phyloP scores from a whole-genome alignment of 2,329 filamentous ascomycete species.

The Botrytis medusae region DNA sequence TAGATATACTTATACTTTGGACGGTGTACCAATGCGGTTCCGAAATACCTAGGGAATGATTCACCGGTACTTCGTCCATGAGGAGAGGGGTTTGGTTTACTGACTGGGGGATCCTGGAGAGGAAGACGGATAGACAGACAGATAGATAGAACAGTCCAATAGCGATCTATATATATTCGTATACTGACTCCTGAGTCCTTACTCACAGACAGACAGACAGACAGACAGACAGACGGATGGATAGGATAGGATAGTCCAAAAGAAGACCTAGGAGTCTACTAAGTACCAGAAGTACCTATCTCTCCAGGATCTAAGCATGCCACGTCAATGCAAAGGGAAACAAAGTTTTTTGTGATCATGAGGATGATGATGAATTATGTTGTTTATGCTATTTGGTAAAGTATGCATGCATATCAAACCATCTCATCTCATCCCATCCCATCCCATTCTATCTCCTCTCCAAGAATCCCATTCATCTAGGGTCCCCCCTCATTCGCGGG shows the following conservation, averaged over 20 bases:
- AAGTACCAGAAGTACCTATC: background rate
- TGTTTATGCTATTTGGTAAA: constrained; percentile 6
- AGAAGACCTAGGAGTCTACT: background rate
- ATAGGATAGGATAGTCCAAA: no score
- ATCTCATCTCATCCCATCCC: background rate
- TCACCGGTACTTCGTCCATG: background rate
- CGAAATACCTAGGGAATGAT: no score
- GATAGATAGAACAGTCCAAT: background rate
- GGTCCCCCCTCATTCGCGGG: background rate
- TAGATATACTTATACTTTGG: no score
- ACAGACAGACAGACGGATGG: no score
- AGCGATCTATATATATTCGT: background rate
- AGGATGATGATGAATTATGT: background rate
- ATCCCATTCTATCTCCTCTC: no score
- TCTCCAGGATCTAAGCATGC: background rate
- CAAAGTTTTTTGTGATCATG: background rate
- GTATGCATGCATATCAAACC: background rate
- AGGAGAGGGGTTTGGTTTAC: background rate
- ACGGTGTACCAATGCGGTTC: background rate
- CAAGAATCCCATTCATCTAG: background rate
- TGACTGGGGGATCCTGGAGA: background rate
- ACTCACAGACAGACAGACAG: background rate
- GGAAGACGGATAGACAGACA: background rate
- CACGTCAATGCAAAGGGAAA: constrained; percentile 17
- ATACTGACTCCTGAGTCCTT: background rate